phyloP scores from a whole-genome alignment of 805 yeast species.

The Ogataea paraovalis region DNA sequence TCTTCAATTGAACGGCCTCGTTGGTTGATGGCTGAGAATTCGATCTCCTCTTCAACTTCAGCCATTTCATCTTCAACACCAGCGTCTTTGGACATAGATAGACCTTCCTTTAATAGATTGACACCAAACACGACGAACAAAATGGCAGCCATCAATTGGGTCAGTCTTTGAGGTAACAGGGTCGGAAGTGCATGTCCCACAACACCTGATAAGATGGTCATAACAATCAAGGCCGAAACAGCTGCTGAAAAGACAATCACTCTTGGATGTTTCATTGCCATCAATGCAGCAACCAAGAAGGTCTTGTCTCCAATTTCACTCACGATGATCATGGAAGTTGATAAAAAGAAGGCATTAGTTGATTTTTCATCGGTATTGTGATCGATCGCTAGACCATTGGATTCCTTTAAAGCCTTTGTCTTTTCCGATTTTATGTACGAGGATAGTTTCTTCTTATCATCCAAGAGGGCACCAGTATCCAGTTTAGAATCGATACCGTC shows the following conservation, averaged over 20 bases:
- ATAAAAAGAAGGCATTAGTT: slow-evolving; percentile 64
- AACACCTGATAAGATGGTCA: slow-evolving; percentile 88
- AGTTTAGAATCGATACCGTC: background rate
- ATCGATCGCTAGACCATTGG: slow-evolving; percentile 4
- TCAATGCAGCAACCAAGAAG: slow-evolving; percentile 90
- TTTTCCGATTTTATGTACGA: slow-evolving; percentile 13
- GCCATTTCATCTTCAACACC: slow-evolving; percentile 96
- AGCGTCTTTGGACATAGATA: slow-evolving; percentile 69
- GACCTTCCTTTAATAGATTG: slow-evolving; percentile 74
- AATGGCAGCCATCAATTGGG: slow-evolving; percentile 77
- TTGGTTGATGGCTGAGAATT: slow-evolving; percentile 51
- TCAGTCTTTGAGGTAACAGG: slow-evolving; percentile 70
- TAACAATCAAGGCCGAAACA: slow-evolving; percentile 74
- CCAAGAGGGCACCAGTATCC: background rate
- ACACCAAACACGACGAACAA: slow-evolving; percentile 81
- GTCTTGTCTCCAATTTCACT: slow-evolving; percentile 98
- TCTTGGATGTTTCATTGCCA: slow-evolving; percentile 94
- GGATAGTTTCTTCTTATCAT: slow-evolving; percentile 12
- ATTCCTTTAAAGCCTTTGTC: slow-evolving; percentile 12
- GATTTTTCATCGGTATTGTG: slow-evolving; percentile 13
- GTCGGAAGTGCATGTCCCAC: slow-evolving; percentile 91
- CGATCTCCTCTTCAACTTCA: slow-evolving; percentile 93
- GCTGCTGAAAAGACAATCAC: slow-evolving; percentile 85
- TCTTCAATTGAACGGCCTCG: slow-evolving; percentile 56
- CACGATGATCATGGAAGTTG: slow-evolving; percentile 87